A percentile compares a stretch with the other conserved stretches of the same genome.
These are phyloP conservation scores for Ceratobasidium sp. DNA, from an alignment of 1,284 basidiomycete genomes.

Conservation along the genomic window DNA sequence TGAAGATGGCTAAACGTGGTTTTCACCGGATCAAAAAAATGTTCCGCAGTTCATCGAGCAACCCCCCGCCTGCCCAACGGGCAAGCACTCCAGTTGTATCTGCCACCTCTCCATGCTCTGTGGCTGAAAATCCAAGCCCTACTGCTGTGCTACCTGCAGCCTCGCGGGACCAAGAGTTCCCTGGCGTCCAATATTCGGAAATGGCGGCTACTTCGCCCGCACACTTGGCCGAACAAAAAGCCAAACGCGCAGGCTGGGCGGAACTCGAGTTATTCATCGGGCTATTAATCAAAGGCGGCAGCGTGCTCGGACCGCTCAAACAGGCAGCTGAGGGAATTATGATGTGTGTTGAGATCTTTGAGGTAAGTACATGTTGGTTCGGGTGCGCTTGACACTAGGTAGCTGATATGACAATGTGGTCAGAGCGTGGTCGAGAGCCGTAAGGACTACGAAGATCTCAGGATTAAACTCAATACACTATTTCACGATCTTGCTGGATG, in stretches of 20 bases:
- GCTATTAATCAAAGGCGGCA: neutral
- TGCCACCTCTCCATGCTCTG: too few relatives aligned
- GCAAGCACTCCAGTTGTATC: too few relatives aligned
- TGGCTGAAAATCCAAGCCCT: too few relatives aligned
- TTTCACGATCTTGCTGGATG: neutral
- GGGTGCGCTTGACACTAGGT: neutral
- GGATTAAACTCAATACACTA: neutral
- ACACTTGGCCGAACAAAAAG: too few relatives aligned
- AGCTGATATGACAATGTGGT: neutral
- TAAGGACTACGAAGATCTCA: neutral
- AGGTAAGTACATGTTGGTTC: neutral
- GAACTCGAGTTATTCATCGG: neutral
- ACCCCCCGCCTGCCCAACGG: too few relatives aligned
- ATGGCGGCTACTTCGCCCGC: too few relatives aligned
- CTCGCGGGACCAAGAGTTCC: too few relatives aligned
- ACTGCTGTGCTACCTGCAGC: too few relatives aligned
- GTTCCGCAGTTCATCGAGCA: too few relatives aligned
- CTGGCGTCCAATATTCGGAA: too few relatives aligned
- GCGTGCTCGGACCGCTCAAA: constrained; percentile 1
- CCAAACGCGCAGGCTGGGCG: neutral
- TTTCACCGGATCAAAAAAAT: too few relatives aligned
- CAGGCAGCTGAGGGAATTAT: neutral
- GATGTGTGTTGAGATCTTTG: neutral
- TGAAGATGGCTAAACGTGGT: too few relatives aligned
- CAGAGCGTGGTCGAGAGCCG: neutral